A percentile compares a stretch with the other conserved stretches of the same genome.
phyloP scores from a whole-genome alignment of 225 moss, liverwort and hornwort species.

The Antitrichia curtipendula region DNA sequence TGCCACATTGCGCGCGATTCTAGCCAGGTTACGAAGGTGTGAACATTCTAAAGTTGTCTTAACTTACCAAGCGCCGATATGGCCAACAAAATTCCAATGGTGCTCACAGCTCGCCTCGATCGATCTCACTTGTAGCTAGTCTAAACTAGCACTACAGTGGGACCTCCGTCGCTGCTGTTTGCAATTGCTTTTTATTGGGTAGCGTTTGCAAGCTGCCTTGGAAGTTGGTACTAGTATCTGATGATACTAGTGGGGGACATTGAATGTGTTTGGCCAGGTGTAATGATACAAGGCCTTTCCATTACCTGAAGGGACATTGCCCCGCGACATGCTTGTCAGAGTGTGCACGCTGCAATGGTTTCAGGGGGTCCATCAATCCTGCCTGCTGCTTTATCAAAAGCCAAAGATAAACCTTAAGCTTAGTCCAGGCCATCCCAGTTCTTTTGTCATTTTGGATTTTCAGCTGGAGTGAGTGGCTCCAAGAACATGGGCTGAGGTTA shows the following conservation, averaged over 20 bases:
- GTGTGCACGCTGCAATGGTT: constrained; percentile 4
- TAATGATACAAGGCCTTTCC: neutral
- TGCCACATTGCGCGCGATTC: neutral
- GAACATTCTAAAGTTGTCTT: neutral
- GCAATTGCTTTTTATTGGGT: neutral
- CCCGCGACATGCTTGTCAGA: neutral
- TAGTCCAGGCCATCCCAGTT: neutral
- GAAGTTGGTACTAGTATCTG: neutral
- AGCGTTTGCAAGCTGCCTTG: neutral
- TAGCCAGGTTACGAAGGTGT: neutral
- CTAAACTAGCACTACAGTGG: neutral
- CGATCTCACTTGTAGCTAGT: neutral
- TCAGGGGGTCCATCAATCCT: neutral
- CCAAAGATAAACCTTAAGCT: neutral
- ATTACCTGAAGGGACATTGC: constrained; percentile 8
- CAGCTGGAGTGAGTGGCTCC: neutral
- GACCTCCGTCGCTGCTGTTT: neutral
- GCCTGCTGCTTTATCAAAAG: neutral
- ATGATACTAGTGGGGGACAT: neutral
- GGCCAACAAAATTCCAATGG: neutral
- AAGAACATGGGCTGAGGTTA: neutral
- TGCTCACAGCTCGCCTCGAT: neutral
- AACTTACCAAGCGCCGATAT: neutral
- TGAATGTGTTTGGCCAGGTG: neutral
- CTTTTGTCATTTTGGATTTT: neutral